Percentiles rank a stretch among this genome's conserved stretches.
Conservation (phyloP, 2,329 filamentous ascomycete species). For the Truncatella angustata region DNA sequence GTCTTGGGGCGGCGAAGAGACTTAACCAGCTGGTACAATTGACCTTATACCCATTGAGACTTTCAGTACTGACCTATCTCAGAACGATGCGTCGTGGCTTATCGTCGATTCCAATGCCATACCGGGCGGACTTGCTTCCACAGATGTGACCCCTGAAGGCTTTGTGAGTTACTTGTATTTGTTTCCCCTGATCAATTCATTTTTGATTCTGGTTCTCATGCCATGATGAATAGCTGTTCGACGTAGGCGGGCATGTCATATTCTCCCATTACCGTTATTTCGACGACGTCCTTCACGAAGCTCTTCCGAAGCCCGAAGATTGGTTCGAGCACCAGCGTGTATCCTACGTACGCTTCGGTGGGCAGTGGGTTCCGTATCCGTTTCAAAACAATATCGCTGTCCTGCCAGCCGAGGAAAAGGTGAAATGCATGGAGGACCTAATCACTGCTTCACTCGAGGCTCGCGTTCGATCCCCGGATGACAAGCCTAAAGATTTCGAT, state of each 20-base stretch:
- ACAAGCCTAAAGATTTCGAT: constrained; percentile 94
- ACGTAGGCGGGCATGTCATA: constrained; percentile 97
- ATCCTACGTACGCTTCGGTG: constrained; percentile 97
- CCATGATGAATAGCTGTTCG: constrained; percentile 73
- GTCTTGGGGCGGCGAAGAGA: constrained; percentile 95
- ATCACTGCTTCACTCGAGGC: constrained; percentile 90
- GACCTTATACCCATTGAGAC: constrained; percentile 35
- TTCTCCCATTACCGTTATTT: constrained; percentile 99
- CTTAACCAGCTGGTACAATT: constrained; percentile 82
- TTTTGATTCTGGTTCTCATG: constrained; percentile 19
- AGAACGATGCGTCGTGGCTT: constrained; percentile 89
- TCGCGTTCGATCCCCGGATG: constrained; percentile 70
- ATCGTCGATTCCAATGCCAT: constrained; percentile 90
- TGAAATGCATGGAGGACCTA: constrained; percentile 88
- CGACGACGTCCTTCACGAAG: constrained; percentile 97
- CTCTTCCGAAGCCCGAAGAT: constrained; percentile 86
- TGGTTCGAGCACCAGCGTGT: constrained; percentile 98
- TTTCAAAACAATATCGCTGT: constrained; percentile 99
- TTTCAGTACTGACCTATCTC: constrained; percentile 19
- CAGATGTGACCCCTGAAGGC: constrained; percentile 90
- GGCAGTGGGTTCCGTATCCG: constrained; percentile 94
- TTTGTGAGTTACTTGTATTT: constrained; percentile 67
- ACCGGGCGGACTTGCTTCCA: constrained; percentile 92
- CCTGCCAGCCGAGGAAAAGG: constrained; percentile 94
- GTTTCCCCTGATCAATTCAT: neutral